Evolutionary conservation across 1,139 yeast species (phyloP).

Genomic region (Geotrichum fermentans): DNA sequence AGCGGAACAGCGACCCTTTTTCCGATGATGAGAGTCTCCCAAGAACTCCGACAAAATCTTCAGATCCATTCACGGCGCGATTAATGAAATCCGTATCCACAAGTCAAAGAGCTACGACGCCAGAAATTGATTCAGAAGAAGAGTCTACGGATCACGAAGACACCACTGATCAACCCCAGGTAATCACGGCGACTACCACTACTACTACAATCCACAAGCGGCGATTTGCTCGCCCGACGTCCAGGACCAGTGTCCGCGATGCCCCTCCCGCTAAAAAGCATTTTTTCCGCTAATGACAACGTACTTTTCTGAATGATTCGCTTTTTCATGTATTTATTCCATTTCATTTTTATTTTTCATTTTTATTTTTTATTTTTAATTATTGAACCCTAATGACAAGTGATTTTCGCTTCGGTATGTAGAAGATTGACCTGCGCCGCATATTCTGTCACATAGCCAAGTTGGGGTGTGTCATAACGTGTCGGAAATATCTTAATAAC

Average conservation of each 20-base stretch:
- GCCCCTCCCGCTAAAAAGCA: conserved; percentile 9
- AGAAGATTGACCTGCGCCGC: no score
- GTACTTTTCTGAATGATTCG: no score
- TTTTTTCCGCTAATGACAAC: conserved; percentile 10
- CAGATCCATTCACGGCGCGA: conserved; percentile 5
- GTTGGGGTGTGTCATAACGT: no score
- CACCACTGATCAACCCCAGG: neutral
- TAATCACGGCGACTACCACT: conserved; percentile 8
- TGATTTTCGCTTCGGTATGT: no score
- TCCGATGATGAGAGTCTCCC: neutral
- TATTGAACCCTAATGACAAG: no score
- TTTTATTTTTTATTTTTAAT: conserved; percentile 1
- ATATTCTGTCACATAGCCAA: no score
- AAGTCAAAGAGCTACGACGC: conserved; percentile 11
- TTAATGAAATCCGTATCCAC: conserved; percentile 7
- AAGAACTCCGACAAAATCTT: conserved; percentile 2
- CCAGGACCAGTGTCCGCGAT: neutral
- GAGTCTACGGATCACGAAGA: conserved; percentile 14
- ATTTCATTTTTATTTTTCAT: neutral
- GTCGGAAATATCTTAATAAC: no score
- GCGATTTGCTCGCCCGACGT: conserved; percentile 4
- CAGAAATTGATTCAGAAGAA: conserved; percentile 17
- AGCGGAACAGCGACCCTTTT: neutral
- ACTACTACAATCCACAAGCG: conserved; percentile 2
- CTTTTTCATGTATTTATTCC: conserved; percentile 4